These are phyloP conservation scores for Reutealis trisperma DNA, from an alignment of 345 rosid genomes.

Conservation along the genomic window DNA sequence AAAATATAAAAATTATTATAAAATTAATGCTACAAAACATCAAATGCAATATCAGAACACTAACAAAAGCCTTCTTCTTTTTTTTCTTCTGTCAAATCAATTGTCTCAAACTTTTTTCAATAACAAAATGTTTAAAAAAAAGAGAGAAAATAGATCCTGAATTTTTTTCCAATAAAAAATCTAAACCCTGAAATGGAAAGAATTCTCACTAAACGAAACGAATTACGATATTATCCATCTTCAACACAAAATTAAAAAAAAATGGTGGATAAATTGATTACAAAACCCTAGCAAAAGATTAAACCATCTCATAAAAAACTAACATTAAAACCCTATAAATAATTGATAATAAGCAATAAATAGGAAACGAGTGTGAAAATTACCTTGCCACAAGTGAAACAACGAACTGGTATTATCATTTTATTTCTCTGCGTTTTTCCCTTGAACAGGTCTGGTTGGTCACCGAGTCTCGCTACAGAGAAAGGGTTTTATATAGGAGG, in stretches of 20 bases:
- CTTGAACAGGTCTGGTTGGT: not conserved
- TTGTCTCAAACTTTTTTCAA: not conserved
- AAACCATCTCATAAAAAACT: not conserved
- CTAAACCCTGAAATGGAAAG: not conserved
- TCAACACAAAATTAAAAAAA: too few species aligned
- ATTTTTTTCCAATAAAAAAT: not conserved
- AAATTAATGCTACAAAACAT: not conserved
- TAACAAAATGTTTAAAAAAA: not conserved
- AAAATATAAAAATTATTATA: not conserved
- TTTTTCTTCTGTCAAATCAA: not conserved
- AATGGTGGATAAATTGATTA: not conserved
- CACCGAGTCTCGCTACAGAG: not conserved
- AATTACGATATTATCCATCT: too few species aligned
- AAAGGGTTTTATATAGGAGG: not conserved
- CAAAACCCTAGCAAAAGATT: not conserved
- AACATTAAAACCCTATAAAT: not conserved
- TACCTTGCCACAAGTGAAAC: constrained; percentile 84
- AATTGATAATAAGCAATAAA: not conserved
- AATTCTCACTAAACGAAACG: not conserved
- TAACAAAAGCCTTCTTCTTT: not conserved
- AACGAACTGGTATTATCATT: constrained; percentile 83
- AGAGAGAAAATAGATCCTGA: not conserved
- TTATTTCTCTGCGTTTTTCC: not conserved
- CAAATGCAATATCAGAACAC: not conserved
- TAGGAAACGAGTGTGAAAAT: not conserved